Base-by-base conservation (phyloP, 192 early-diverging fungal genomes). In the Pilobolus umbonatus region DNA sequence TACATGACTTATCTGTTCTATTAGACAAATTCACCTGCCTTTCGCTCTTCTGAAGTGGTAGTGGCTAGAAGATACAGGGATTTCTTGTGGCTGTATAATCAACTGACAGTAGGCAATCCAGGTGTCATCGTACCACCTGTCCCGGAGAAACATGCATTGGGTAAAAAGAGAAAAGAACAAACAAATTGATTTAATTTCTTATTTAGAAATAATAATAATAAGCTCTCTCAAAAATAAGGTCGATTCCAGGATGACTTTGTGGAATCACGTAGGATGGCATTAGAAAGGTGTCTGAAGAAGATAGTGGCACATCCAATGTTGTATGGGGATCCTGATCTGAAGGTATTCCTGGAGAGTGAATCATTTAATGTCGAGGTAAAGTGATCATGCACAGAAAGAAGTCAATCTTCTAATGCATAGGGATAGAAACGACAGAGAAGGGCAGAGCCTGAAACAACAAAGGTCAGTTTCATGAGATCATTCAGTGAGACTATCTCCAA, bases 211-310 rank as follows among this genome's bases (percentile, higher is more conserved):
- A 10, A 31, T 42, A 4, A 6, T 32, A 9, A 32, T 26, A 9
- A 21, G 10, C 12, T 1, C 25, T 36, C 22, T 19, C 1, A 38
- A 6, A 8, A 4, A 26, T 29, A 32, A 84, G 89, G 88, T 12
- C 86, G 95, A 21, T 98, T 98, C 58, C 87, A 93, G 64, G 90
- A 96, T 67, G 93, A 95, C 55, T 98, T 98, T 83, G 85, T 98
- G 11, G 93, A 98, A 69, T 81, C 80, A 35, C 80, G 95, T 11
- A 80, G 93, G 2, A 76, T 81, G 30, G 91, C 85, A 0, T 76
- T 98, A 19, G 92, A 96, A 69, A 80, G 82, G 55, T 93, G 90
- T 75, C 63, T 96, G 28, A 65, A 69, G n/a, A 88, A 89, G 55
- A 87, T 94, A 35, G 83, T 78, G 15, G 69, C 77, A 11, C 95